Evolutionary conservation across 257 asterid genomes (phyloP).

Genomic region (Nicotiana benthamiana): DNA sequence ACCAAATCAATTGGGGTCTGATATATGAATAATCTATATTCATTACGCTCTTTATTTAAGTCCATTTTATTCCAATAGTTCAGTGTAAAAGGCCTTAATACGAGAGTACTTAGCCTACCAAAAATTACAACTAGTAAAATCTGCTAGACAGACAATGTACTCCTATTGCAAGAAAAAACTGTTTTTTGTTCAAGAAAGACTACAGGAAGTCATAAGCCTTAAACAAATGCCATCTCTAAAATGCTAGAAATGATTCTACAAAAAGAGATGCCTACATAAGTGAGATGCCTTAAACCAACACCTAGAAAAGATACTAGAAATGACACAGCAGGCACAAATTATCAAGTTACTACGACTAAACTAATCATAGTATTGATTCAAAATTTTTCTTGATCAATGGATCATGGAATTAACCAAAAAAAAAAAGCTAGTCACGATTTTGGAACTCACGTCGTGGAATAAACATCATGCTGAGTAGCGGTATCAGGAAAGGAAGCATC

Average conservation of each 20-base stretch:
- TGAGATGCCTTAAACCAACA: neutral
- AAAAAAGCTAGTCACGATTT: neutral
- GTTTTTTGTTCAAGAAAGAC: neutral
- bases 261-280: neutral
- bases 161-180: neutral
- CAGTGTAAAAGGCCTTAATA: neutral
- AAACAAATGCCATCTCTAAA: neutral
- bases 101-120: neutral
- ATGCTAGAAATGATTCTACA: neutral
- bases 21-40: neutral
- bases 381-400: neutral
- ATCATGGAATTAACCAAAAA: neutral
- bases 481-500: conserved; percentile 57
- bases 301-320: neutral
- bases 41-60: neutral
- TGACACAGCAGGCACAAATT: neutral
- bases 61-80: neutral
- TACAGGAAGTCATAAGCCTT: neutral
- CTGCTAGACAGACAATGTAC: neutral
- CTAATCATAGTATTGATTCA: neutral
- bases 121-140: neutral
- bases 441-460: conserved; percentile 50
- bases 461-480: conserved; percentile 46
- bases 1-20: neutral
- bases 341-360: neutral